phyloP scores from a whole-genome alignment of 169 alveolate genomes.

The Plasmodium falciparum region DNA sequence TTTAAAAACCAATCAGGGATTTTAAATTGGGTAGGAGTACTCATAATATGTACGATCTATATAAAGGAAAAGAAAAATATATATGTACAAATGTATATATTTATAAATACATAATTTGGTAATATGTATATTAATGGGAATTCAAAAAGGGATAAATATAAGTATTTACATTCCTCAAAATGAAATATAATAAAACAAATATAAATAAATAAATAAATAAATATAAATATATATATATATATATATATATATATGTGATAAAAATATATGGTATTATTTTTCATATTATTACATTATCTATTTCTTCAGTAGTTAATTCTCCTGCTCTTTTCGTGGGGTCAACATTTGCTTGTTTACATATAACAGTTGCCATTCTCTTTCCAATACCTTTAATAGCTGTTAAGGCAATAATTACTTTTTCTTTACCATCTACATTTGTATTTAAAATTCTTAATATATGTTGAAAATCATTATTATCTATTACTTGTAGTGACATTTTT shows the following conservation, averaged over 20 bases:
- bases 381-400: conserved; percentile 99
- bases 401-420: conserved; percentile 97
- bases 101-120: background rate
- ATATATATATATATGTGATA: background rate
- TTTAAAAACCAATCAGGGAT: conserved; percentile 99
- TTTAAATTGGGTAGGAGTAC: conserved; percentile 94
- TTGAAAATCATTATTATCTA: conserved; percentile 94
- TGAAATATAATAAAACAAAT: background rate
- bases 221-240: background rate
- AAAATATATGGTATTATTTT: background rate
- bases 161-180: no score
- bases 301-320: conserved; percentile 96
- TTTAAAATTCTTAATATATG: conserved; percentile 98
- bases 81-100: no score
- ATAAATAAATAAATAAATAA: background rate
- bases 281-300: conserved; percentile 86
- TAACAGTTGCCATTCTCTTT: conserved; percentile 96
- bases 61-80: conserved; percentile 15
- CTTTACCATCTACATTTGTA: conserved; percentile 99
- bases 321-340: conserved; percentile 99
- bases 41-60: conserved; percentile 91
- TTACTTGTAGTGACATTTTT: conserved; percentile 84
- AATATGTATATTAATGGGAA: no score
- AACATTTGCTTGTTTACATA: conserved; percentile 98
- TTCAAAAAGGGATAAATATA: no score